These are phyloP conservation scores for Nicotiana knightiana DNA, from an alignment of 257 asterid species.

Conservation along the genomic window DNA sequence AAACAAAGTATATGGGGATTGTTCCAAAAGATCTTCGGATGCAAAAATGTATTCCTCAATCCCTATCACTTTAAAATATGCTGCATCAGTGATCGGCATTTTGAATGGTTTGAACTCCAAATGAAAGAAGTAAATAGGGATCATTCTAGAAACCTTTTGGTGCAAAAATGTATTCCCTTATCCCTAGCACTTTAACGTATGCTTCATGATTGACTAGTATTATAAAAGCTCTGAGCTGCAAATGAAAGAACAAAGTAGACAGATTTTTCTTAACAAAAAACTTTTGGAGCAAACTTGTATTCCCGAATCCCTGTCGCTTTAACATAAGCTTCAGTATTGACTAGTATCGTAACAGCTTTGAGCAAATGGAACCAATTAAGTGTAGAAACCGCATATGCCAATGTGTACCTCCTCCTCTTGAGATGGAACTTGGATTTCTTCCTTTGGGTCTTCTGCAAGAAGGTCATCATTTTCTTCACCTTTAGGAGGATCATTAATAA, in stretches of 20 bases:
- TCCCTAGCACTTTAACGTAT: background rate
- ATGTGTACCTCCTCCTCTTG: conserved; percentile 34
- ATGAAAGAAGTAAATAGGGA: background rate
- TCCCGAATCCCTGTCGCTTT: background rate
- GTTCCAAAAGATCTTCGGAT: background rate
- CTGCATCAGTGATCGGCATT: background rate
- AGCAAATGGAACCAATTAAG: background rate
- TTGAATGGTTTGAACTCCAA: background rate
- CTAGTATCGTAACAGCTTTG: background rate
- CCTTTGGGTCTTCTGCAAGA: conserved; percentile 18
- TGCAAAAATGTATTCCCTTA: background rate
- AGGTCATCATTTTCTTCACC: conserved; percentile 25
- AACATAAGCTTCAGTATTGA: background rate
- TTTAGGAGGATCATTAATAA: conserved; percentile 17
- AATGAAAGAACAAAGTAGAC: background rate
- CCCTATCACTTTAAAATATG: background rate
- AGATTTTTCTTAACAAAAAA: background rate
- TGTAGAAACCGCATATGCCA: background rate
- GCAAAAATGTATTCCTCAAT: background rate
- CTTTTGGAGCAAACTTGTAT: background rate
- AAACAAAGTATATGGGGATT: background rate
- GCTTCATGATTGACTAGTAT: background rate
- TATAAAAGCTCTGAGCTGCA: background rate
- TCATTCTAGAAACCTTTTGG: background rate
- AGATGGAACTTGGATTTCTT: conserved; percentile 23